These are phyloP conservation scores for Lactarius quietus DNA, from an alignment of 768 basidiomycete genomes.

Conservation along the genomic window DNA sequence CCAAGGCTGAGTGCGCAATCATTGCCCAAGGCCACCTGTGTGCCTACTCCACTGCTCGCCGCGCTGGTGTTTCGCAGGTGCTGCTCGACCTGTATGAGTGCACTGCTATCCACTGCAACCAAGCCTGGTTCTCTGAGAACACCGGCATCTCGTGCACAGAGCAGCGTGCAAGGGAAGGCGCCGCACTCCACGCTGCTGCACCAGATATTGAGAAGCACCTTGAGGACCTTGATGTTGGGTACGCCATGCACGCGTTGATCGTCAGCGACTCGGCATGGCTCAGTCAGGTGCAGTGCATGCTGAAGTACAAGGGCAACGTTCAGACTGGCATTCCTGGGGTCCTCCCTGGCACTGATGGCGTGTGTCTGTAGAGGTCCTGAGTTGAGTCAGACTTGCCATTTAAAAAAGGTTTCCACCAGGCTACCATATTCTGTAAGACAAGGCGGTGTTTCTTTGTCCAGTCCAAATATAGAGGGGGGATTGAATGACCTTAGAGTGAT, in stretches of 20 bases:
- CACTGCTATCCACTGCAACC: too few species aligned
- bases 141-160: too few species aligned
- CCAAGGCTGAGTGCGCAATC: too few species aligned
- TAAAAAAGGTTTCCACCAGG: too few species aligned
- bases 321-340: constrained; percentile 4
- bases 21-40: constrained; percentile 26
- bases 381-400: not conserved
- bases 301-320: too few species aligned
- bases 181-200: too few species aligned
- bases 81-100: constrained; percentile 26
- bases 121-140: too few species aligned
- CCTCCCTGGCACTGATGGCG: not conserved
- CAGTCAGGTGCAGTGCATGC: constrained; percentile 1
- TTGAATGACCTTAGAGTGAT: too few species aligned
- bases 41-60: constrained; percentile 23
- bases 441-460: not conserved
- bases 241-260: constrained; percentile 24
- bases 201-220: too few species aligned
- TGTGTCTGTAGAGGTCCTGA: not conserved
- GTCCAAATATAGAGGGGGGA: not conserved
- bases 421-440: not conserved
- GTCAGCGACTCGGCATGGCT: constrained; percentile 16
- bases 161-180: too few species aligned
- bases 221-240: too few species aligned
- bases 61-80: constrained; percentile 13